A percentile compares a stretch with the other conserved stretches of the same genome.
These are phyloP conservation scores for Myxozyma geophila DNA, from an alignment of 805 yeast genomes.

Conservation along the genomic window DNA sequence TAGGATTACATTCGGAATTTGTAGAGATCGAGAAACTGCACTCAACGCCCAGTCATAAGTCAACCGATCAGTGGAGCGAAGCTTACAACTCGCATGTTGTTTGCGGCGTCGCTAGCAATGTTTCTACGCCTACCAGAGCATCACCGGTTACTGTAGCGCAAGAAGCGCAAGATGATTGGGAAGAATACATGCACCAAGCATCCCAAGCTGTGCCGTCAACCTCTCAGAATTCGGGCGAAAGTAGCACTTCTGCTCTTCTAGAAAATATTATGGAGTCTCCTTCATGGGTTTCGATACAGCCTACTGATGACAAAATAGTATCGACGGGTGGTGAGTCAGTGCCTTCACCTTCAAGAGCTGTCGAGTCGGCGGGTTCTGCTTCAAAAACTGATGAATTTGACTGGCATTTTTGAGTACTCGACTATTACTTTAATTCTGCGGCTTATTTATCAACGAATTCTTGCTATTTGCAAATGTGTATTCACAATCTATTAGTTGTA, in stretches of 20 bases:
- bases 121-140: background rate
- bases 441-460: no score
- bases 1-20: background rate
- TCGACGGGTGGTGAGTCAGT: background rate
- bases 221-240: no score
- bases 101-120: background rate
- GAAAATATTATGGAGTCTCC: background rate
- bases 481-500: no score
- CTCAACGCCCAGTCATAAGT: background rate
- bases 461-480: no score
- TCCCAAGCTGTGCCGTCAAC: background rate
- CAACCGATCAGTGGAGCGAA: background rate
- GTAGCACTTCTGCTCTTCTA: background rate
- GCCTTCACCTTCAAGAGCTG: no score
- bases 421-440: no score
- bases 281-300: slow-evolving; percentile 1
- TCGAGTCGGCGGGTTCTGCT: no score
- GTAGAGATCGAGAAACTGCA: slow-evolving; percentile 3
- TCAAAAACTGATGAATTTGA: no score
- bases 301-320: background rate
- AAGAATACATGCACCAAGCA: background rate
- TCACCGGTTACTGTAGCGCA: background rate
- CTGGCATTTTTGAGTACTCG: no score
- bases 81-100: background rate
- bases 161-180: slow-evolving; percentile 9